Percentiles rank a stretch among this genome's conserved stretches.
phyloP scores from a whole-genome alignment of 2,329 filamentous ascomycete genomes.

The Gnomoniopsis smithogilvyi region DNA sequence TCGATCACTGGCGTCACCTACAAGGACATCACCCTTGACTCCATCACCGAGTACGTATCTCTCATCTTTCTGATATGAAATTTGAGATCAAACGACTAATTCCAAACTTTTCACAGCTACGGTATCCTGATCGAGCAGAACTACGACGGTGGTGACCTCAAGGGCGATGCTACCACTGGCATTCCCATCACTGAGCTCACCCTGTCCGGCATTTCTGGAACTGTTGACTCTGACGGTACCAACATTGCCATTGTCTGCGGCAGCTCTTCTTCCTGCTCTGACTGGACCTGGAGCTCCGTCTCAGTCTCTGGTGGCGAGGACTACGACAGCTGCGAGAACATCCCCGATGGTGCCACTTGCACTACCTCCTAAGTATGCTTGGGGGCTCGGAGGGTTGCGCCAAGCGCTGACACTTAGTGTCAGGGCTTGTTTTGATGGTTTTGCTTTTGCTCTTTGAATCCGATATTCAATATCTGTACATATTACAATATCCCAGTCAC shows the following conservation, averaged over 20 bases:
- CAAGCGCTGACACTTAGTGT: not conserved
- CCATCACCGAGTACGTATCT: constrained; percentile 4
- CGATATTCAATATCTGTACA: no score
- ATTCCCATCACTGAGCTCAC: constrained; percentile 15
- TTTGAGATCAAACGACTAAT: not conserved
- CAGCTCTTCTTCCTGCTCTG: constrained; percentile 5
- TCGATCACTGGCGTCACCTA: not conserved
- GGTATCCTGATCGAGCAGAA: constrained; percentile 17
- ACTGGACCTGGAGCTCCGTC: constrained; percentile 13
- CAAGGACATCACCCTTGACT: constrained; percentile 3
- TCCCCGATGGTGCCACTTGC: not conserved
- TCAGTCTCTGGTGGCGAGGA: not conserved
- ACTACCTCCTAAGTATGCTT: not conserved
- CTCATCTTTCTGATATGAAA: not conserved
- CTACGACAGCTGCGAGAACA: not conserved
- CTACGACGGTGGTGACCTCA: constrained; percentile 16
- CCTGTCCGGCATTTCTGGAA: constrained; percentile 6
- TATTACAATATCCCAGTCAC: no score
- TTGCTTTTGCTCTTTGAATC: no score
- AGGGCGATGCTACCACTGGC: constrained; percentile 9
- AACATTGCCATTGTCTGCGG: constrained; percentile 16
- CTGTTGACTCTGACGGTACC: constrained; percentile 3
- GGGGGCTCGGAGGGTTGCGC: not conserved
- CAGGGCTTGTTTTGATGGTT: not conserved
- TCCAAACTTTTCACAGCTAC: constrained; percentile 5